Evolutionary conservation across 169 alveolate species (phyloP).

Genomic region (Plasmodium gaboni): DNA sequence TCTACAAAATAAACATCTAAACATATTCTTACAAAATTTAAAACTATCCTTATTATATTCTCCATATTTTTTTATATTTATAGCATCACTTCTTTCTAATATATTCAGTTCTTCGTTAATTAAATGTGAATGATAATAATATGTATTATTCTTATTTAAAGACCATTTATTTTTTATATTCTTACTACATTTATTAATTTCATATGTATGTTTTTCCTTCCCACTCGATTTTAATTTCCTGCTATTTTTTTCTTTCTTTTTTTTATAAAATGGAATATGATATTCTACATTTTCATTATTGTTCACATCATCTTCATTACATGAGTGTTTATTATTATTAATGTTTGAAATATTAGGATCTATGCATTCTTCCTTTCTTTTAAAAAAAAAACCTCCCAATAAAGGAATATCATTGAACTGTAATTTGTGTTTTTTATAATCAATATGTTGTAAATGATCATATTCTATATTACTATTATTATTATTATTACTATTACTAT

Average conservation of each 20-base stretch:
- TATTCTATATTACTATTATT: background rate
- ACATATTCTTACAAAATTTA: constrained; percentile 12
- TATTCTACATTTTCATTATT: too few species aligned
- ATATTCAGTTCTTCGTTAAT: constrained; percentile 55
- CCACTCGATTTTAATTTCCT: too few species aligned
- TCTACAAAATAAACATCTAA: constrained; percentile 26
- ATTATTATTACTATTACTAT: background rate
- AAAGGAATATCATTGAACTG: background rate
- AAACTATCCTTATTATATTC: background rate
- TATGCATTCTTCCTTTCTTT: background rate
- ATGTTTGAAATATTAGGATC: background rate
- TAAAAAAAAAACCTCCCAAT: constrained; percentile 7
- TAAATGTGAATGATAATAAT: constrained; percentile 43
- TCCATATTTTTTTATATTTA: constrained; percentile 21
- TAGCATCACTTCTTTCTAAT: constrained; percentile 73
- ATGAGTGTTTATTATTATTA: background rate
- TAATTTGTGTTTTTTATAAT: background rate
- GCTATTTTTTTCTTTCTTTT: constrained; percentile 15
- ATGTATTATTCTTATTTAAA: constrained; percentile 21
- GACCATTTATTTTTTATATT: constrained; percentile 21
- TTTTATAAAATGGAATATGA: background rate
- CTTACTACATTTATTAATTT: constrained; percentile 13
- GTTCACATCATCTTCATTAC: too few species aligned
- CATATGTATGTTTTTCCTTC: constrained; percentile 6
- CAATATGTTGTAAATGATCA: background rate